Evolutionary conservation across 192 early-diverging fungal genomes (phyloP).

Genomic region (Globomyces pollinis-pini): DNA sequence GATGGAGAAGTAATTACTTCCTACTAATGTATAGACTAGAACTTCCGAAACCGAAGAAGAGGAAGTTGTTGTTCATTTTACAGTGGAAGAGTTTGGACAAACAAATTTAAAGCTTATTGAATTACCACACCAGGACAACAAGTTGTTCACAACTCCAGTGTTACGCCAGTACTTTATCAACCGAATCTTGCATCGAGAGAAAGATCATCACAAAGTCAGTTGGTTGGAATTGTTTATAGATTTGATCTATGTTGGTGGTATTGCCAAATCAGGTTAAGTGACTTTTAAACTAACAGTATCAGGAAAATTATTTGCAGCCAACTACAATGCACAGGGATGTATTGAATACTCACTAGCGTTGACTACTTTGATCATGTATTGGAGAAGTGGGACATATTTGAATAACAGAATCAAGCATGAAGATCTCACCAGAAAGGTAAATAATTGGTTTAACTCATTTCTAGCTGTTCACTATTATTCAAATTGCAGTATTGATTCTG

Average conservation of each 20-base stretch:
- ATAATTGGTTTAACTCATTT: not conserved
- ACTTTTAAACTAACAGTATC: not conserved
- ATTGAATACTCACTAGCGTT: not conserved
- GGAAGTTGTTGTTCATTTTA: too few relatives aligned
- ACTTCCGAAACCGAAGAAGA: too few relatives aligned
- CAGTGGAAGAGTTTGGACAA: too few relatives aligned
- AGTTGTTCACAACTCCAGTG: not conserved
- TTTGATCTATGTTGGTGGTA: conserved; percentile 17
- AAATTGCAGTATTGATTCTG: not conserved
- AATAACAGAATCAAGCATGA: not conserved
- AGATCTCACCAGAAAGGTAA: not conserved
- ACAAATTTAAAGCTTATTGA: too few relatives aligned
- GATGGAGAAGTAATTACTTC: too few relatives aligned
- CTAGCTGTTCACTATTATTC: not conserved
- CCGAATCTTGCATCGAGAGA: conserved; percentile 11
- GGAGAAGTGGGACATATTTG: not conserved
- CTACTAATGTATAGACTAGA: too few relatives aligned
- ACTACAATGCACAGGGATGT: not conserved
- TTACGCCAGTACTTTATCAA: conserved; percentile 18
- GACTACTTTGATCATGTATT: not conserved
- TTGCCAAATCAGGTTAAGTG: not conserved
- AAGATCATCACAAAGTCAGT: conserved; percentile 3
- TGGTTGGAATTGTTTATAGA: conserved; percentile 23
- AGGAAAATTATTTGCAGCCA: not conserved
- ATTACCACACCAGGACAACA: too few relatives aligned